phyloP scores from a whole-genome alignment of 345 rosid species.

The Eucalyptus cloeziana region DNA sequence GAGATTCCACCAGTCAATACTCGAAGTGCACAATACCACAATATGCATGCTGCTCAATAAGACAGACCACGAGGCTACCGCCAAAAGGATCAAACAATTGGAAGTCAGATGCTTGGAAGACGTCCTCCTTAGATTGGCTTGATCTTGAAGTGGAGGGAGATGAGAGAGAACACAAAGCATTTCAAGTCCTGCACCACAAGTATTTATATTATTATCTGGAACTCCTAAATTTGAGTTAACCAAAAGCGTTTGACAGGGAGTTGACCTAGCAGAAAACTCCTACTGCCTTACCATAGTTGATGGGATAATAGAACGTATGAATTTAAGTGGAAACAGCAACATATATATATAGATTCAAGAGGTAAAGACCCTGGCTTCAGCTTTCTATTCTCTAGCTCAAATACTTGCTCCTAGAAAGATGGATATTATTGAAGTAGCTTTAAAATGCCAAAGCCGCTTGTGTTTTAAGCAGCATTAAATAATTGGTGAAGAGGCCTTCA shows the following conservation, averaged over 20 bases:
- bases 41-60: not conserved
- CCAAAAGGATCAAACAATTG: not conserved
- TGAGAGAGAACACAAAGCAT: conserved; percentile 97
- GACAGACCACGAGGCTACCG: not conserved
- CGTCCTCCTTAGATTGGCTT: conserved; percentile 62
- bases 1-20: not conserved
- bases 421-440: not conserved
- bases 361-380: not conserved
- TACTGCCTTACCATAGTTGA: not conserved
- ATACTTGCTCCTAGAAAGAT: not conserved
- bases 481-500: not conserved
- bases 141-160: conserved; percentile 99
- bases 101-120: not conserved
- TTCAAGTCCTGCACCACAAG: conserved; percentile 86
- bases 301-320: not conserved
- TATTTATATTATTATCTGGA: not conserved
- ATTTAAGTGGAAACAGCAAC: not conserved
- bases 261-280: not conserved
- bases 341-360: not conserved
- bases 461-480: not conserved
- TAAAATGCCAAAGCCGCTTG: not conserved
- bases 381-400: not conserved
- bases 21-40: not conserved
- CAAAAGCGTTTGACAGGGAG: not conserved
- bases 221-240: not conserved